Conservation (phyloP, 305 asterid genomes). For the Rubia peregrina region DNA sequence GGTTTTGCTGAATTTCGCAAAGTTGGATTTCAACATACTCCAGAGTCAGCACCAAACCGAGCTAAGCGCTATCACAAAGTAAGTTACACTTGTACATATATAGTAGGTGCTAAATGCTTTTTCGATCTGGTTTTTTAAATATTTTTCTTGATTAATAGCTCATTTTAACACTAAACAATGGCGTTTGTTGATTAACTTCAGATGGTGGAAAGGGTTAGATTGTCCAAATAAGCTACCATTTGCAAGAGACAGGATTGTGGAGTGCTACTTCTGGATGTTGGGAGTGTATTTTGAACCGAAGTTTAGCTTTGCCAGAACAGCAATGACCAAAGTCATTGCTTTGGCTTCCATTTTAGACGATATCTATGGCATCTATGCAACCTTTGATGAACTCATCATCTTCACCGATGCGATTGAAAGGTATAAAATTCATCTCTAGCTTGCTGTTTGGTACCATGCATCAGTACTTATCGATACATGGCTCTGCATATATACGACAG, state of each 20-base stretch:
- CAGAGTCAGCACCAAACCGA: constrained; percentile 30
- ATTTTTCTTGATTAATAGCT: constrained; percentile 14
- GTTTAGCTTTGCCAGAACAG: constrained; percentile 9
- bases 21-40: constrained; percentile 33
- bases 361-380: constrained; percentile 24
- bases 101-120: not conserved
- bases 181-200: not conserved
- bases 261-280: constrained; percentile 24
- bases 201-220: constrained; percentile 42
- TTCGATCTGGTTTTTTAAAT: not conserved
- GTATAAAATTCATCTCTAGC: constrained; percentile 7
- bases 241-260: constrained; percentile 30
- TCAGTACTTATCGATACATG: not conserved
- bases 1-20: constrained; percentile 28
- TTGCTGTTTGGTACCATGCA: constrained; percentile 13
- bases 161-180: not conserved
- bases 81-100: not conserved
- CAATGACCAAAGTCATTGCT: constrained; percentile 16
- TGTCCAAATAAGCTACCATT: constrained; percentile 24
- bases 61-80: constrained; percentile 30
- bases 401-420: constrained; percentile 30
- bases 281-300: constrained; percentile 24
- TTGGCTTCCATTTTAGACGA: constrained; percentile 20
- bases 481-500: not conserved
- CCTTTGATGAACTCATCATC: constrained; percentile 27